Percentiles rank a stretch among this genome's conserved stretches.
Evolutionary conservation across 108 stramenopile genomes (phyloP).

Genomic region (Chaetoceros tenuissimus): DNA sequence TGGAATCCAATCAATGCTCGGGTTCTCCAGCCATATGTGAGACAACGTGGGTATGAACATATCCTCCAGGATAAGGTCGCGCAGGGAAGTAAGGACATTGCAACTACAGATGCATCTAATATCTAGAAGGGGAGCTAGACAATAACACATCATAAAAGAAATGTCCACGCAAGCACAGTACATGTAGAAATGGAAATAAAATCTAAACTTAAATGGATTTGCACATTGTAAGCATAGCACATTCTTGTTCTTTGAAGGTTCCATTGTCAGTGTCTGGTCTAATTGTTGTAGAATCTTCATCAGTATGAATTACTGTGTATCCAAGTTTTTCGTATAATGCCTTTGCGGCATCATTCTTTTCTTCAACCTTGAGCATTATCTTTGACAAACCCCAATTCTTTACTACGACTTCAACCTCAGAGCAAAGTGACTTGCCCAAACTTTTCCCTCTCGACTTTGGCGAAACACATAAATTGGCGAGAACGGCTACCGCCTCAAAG

Average conservation of each 20-base stretch:
- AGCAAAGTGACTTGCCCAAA: conserved; percentile 36
- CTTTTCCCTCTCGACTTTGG: conserved; percentile 41
- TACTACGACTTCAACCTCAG: conserved; percentile 41
- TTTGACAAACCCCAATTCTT: conserved; percentile 35
- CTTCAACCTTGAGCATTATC: conserved; percentile 50
- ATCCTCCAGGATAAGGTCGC: conserved; percentile 64
- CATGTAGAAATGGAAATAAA: too few relatives aligned
- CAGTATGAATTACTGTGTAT: conserved; percentile 17
- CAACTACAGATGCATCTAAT: background rate
- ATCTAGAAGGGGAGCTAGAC: too few relatives aligned
- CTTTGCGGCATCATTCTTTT: conserved; percentile 43
- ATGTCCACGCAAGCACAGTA: too few relatives aligned
- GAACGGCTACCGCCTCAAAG: conserved; percentile 31
- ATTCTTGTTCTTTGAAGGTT: conserved; percentile 34
- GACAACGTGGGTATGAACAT: conserved; percentile 62
- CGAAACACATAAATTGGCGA: conserved; percentile 56
- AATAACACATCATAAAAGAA: too few relatives aligned
- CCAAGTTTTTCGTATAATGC: conserved; percentile 46
- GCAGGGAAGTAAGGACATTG: conserved; percentile 45
- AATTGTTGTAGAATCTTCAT: conserved; percentile 23
- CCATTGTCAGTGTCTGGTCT: conserved; percentile 40
- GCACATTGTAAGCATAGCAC: conserved; percentile 41
- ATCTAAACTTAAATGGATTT: too few relatives aligned
- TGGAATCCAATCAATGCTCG: conserved; percentile 93
- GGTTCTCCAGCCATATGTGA: conserved; percentile 70